These are phyloP conservation scores for Raphidocelis subcapitata DNA, from an alignment of 139 green algal genomes.

Conservation along the genomic window DNA sequence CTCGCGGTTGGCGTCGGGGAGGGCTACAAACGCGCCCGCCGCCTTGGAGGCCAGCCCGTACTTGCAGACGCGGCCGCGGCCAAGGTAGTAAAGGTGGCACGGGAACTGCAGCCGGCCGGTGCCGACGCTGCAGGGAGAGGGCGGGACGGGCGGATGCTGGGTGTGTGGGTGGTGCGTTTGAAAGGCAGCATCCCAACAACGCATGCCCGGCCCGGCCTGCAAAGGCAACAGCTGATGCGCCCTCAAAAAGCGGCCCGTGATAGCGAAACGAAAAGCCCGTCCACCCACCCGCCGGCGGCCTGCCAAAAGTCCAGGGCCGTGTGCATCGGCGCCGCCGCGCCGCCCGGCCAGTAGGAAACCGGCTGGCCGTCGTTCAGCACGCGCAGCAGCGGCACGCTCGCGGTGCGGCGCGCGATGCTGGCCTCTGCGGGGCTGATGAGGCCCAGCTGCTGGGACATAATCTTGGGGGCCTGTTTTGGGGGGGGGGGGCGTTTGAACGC, in stretches of 20 bases:
- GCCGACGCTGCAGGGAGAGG: conserved; percentile 7
- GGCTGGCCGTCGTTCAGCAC: conserved; percentile 2
- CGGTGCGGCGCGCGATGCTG: conserved; percentile 19
- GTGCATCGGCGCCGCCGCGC: conserved; percentile 25
- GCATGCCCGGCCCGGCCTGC: neutral
- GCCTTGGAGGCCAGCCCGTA: conserved; percentile 31
- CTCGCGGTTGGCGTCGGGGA: conserved; percentile 2
- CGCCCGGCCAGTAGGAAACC: conserved; percentile 8
- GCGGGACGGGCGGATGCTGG: neutral
- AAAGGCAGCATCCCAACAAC: neutral
- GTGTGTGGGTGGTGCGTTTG: neutral
- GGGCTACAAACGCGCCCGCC: conserved; percentile 5
- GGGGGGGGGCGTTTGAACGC: no score
- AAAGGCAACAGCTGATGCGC: neutral
- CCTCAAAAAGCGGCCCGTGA: no score
- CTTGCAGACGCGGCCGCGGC: conserved; percentile 32
- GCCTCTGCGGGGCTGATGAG: conserved; percentile 15
- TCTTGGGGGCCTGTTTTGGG: neutral
- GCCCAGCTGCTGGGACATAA: conserved; percentile 16
- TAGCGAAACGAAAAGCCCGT: neutral
- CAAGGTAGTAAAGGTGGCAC: conserved; percentile 43
- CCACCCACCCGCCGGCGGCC: conserved; percentile 14
- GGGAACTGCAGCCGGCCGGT: conserved; percentile 32
- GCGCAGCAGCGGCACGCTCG: conserved; percentile 31
- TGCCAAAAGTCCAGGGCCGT: conserved; percentile 31